phyloP scores from a whole-genome alignment of 371 early-diverging fungal species.

The Mortierella sp. region DNA sequence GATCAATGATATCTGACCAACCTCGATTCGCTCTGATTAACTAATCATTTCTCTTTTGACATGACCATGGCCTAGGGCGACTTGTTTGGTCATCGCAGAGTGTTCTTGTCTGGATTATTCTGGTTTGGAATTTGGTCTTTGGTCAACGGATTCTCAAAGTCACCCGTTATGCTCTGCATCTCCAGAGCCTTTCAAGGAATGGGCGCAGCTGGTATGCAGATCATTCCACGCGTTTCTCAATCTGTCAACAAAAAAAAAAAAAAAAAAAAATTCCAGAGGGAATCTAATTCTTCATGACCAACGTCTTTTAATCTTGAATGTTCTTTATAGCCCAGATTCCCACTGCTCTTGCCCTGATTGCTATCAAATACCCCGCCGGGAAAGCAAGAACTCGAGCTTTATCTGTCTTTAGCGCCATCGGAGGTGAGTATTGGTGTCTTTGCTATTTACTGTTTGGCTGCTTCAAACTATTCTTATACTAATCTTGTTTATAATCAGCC shows the following conservation, averaged over 20 bases:
- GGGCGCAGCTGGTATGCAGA: constrained; percentile 40
- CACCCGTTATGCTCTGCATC: constrained; percentile 50
- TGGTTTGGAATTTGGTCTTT: constrained; percentile 50
- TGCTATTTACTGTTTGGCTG: background rate
- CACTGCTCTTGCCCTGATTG: constrained; percentile 51
- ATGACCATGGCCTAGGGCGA: constrained; percentile 26
- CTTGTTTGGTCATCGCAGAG: constrained; percentile 54
- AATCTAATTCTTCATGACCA: no score
- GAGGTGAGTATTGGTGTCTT: constrained; percentile 10
- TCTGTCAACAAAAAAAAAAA: no score
- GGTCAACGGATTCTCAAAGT: constrained; percentile 43
- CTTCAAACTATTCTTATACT: background rate
- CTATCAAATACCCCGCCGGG: constrained; percentile 52
- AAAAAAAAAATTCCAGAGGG: no score
- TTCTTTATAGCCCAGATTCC: constrained; percentile 43
- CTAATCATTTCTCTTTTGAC: background rate
- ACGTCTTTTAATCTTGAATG: background rate
- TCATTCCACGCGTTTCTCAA: background rate
- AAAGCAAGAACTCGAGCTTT: constrained; percentile 39
- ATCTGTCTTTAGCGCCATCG: constrained; percentile 54
- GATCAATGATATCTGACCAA: background rate
- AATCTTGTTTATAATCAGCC: constrained; percentile 5
- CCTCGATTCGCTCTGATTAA: background rate
- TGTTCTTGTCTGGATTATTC: constrained; percentile 48
- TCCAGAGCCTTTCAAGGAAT: constrained; percentile 53